Conservation (phyloP, 768 basidiomycete species). For the Cystofilobasidium bisporidii region DNA sequence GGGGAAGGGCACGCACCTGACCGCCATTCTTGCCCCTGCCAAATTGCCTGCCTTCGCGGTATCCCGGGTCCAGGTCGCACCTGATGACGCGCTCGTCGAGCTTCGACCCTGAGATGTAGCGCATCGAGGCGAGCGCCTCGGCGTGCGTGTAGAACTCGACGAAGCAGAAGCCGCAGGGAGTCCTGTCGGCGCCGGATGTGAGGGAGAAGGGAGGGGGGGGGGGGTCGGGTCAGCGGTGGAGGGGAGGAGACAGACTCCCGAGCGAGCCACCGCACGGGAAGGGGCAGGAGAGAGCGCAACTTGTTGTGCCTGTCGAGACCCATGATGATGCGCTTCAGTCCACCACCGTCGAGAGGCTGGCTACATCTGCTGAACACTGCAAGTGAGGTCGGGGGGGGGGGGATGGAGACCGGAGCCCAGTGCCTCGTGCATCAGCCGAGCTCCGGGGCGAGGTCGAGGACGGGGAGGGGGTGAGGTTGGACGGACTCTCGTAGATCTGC, state of each 20-base stretch:
- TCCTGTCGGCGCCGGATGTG: constrained; percentile 29
- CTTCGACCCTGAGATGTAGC: constrained; percentile 94
- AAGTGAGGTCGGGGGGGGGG: no score
- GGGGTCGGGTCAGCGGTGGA: background rate
- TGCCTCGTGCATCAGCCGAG: no score
- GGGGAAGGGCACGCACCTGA: constrained; percentile 54
- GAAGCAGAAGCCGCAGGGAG: constrained; percentile 42
- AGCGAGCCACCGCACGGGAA: no score
- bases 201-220: background rate
- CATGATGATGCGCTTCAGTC: constrained; percentile 90
- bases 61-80: constrained; percentile 93
- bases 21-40: constrained; percentile 96
- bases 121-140: constrained; percentile 84
- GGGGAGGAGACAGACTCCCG: no score
- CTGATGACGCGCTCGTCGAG: constrained; percentile 97
- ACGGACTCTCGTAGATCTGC: constrained; percentile 68
- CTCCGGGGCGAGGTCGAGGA: background rate
- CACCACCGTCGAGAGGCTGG: constrained; percentile 47
- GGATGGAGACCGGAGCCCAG: no score
- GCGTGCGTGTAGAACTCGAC: constrained; percentile 75
- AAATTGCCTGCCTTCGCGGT: constrained; percentile 92
- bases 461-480: background rate
- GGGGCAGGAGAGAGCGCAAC: constrained; percentile 9
- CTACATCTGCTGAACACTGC: constrained; percentile 26
- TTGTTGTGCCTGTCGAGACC: constrained; percentile 52